Conservation (phyloP, 768 basidiomycete genomes). For the Lactifluus rugatus region DNA sequence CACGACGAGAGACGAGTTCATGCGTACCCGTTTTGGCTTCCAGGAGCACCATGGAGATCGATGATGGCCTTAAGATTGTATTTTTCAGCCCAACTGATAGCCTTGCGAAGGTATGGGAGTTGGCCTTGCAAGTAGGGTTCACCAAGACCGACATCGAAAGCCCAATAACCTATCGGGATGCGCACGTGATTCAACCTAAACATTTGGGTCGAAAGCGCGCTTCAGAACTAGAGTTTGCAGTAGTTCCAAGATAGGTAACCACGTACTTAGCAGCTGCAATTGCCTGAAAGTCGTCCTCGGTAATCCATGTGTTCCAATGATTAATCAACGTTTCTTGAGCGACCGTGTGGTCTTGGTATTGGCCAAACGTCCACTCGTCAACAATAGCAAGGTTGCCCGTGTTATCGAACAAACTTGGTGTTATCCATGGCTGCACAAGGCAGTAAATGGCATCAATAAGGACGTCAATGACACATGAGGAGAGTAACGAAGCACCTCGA, state of each 20-base stretch:
- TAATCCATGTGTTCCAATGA: conserved; percentile 83
- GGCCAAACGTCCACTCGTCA: conserved; percentile 74
- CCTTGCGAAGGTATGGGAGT: conserved; percentile 55
- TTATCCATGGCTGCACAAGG: conserved; percentile 55
- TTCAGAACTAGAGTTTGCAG: too few species aligned
- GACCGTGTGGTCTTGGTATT: conserved; percentile 41
- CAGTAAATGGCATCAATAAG: background rate
- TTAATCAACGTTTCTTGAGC: conserved; percentile 44
- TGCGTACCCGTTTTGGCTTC: conserved; percentile 71
- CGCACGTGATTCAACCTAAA: conserved; percentile 74
- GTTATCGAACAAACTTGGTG: conserved; percentile 63
- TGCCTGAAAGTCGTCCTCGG: conserved; percentile 63
- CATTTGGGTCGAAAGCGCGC: background rate
- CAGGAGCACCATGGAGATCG: conserved; percentile 64
- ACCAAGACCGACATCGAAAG: conserved; percentile 66
- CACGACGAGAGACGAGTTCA: background rate
- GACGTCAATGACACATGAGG: background rate
- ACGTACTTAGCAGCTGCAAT: conserved; percentile 68
- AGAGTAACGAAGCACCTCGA: conserved; percentile 32
- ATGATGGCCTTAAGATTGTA: conserved; percentile 73
- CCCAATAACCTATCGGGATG: conserved; percentile 86
- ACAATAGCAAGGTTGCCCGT: conserved; percentile 48
- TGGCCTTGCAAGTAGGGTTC: conserved; percentile 78
- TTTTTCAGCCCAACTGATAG: conserved; percentile 58
- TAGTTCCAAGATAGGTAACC: conserved; percentile 10